These are phyloP conservation scores for Scheffersomyces parashehatae DNA, from an alignment of 1,139 yeast species.

Conservation along the genomic window DNA sequence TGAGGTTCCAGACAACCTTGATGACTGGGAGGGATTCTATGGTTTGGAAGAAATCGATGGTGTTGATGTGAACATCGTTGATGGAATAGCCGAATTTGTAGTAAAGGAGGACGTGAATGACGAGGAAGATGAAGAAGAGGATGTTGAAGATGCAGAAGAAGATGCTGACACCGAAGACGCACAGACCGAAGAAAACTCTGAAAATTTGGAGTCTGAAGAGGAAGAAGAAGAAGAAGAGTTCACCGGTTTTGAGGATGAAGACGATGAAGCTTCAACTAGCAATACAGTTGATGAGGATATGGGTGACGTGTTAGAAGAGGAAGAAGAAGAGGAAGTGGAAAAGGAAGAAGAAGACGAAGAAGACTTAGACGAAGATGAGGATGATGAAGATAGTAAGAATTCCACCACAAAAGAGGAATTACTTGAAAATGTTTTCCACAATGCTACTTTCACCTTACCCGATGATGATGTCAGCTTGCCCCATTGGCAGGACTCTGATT, in stretches of 20 bases:
- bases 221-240: slow-evolving; percentile 15
- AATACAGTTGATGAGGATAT: slow-evolving; percentile 12
- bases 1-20: slow-evolving; percentile 79
- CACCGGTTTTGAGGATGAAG: slow-evolving; percentile 1
- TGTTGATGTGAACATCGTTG: slow-evolving; percentile 70
- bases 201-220: slow-evolving; percentile 12
- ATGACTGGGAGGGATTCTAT: slow-evolving; percentile 85
- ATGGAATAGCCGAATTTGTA: slow-evolving; percentile 65
- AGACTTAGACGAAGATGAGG: background rate
- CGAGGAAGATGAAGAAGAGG: slow-evolving; percentile 10
- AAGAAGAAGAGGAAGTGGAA: slow-evolving; percentile 8
- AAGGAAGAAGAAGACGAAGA: slow-evolving; percentile 7
- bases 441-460: slow-evolving; percentile 31
- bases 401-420: slow-evolving; percentile 12
- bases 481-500: slow-evolving; percentile 49
- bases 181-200: slow-evolving; percentile 10
- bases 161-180: slow-evolving; percentile 10
- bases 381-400: slow-evolving; percentile 7
- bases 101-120: slow-evolving; percentile 43
- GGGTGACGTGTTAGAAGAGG: slow-evolving; percentile 9
- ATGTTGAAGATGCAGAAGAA: slow-evolving; percentile 6
- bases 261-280: slow-evolving; percentile 6
- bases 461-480: slow-evolving; percentile 53
- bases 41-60: slow-evolving; percentile 95
- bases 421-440: slow-evolving; percentile 24